Evolutionary conservation across 1,284 basidiomycete genomes (phyloP).

Genomic region (Rhodotorula sp.): DNA sequence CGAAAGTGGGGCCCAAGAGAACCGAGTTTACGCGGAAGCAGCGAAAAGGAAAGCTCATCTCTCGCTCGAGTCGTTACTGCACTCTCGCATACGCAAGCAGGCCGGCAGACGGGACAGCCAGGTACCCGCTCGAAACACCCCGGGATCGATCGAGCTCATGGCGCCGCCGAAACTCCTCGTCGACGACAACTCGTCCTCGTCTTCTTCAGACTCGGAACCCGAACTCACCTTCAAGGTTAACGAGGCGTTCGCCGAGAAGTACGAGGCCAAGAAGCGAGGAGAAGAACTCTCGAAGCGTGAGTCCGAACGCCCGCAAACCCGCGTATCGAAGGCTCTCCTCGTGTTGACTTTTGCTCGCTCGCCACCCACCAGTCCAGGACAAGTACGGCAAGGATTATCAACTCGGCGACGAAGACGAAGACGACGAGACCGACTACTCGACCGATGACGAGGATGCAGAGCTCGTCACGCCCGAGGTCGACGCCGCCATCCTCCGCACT

Average conservation of each 20-base stretch:
- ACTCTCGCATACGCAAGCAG: neutral
- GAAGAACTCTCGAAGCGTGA: conserved; percentile 74
- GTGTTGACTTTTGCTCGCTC: neutral
- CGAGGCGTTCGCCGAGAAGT: conserved; percentile 77
- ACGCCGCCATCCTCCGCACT: conserved; percentile 91
- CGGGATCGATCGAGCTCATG: neutral
- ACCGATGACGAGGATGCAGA: conserved; percentile 87
- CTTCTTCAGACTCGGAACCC: conserved; percentile 16
- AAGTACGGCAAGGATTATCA: conserved; percentile 72
- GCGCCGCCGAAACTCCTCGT: conserved; percentile 1
- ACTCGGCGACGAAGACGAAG: conserved; percentile 49
- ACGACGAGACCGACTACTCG: conserved; percentile 59
- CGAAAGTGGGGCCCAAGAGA: too few relatives aligned
- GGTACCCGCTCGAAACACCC: neutral
- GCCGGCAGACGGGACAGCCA: too few relatives aligned
- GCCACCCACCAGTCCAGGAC: conserved; percentile 63
- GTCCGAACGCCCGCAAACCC: conserved; percentile 45
- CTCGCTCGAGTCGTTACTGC: neutral
- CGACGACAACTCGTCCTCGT: neutral
- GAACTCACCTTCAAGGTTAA: conserved; percentile 56
- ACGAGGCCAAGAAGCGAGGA: conserved; percentile 72
- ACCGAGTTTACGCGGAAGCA: neutral
- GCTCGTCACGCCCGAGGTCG: conserved; percentile 88
- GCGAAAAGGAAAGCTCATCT: too few relatives aligned
- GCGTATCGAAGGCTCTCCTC: neutral